These are phyloP conservation scores for Triticum urartu DNA, from an alignment of 176 grass and related monocot genomes.

Conservation along the genomic window DNA sequence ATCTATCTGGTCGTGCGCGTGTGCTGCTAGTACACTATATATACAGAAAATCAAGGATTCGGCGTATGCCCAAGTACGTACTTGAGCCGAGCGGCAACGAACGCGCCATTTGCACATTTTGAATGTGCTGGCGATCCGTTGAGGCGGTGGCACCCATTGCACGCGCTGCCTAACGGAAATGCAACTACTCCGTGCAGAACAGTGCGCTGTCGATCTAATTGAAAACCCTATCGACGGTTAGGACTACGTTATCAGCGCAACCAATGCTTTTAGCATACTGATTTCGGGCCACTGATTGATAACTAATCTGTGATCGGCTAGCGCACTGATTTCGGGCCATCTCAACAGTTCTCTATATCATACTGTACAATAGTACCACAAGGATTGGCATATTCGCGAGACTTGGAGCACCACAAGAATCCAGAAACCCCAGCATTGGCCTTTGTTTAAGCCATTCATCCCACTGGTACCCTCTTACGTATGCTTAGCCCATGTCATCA, in stretches of 20 bases:
- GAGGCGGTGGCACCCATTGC: background rate
- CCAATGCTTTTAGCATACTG: background rate
- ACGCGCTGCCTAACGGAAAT: background rate
- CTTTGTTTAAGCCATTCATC: background rate
- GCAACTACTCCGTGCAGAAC: too few species aligned
- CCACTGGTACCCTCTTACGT: background rate
- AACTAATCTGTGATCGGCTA: background rate
- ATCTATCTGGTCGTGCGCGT: too few species aligned
- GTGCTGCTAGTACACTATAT: too few species aligned
- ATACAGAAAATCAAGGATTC: too few species aligned
- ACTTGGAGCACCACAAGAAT: background rate
- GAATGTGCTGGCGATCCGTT: background rate
- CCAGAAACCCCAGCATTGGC: background rate
- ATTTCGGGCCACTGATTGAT: background rate
- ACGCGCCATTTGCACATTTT: background rate
- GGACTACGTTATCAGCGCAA: constrained; percentile 9
- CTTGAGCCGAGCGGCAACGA: background rate
- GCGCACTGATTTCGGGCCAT: background rate
- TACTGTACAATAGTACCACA: background rate
- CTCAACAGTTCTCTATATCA: background rate
- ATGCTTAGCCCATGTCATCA: background rate
- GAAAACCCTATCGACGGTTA: constrained; percentile 11
- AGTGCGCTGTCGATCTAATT: background rate
- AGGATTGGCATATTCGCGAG: background rate
- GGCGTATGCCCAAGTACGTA: too few species aligned